phyloP scores from a whole-genome alignment of 202 grass and related monocot species.

The Cymbopogon flexuosus region DNA sequence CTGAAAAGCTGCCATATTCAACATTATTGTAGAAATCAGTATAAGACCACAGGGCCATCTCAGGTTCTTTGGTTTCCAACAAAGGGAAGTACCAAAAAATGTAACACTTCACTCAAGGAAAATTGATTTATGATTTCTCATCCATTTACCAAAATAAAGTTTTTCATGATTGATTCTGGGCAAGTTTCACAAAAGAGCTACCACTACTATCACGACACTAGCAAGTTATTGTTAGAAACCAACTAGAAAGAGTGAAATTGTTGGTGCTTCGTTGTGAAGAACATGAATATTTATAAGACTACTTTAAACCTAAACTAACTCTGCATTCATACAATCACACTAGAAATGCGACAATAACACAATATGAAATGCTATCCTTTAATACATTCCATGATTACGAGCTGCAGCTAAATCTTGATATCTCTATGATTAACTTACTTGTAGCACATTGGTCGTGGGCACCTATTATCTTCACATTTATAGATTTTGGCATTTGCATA shows the following conservation, averaged over 20 bases:
- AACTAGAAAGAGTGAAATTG: background rate
- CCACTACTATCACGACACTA: background rate
- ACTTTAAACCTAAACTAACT: background rate
- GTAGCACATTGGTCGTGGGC: constrained; percentile 84
- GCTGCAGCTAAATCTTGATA: background rate
- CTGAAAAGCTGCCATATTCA: background rate
- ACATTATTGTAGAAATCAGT: background rate
- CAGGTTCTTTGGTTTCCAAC: background rate
- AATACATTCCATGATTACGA: background rate
- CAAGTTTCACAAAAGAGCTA: background rate
- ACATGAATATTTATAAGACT: background rate
- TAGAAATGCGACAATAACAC: background rate
- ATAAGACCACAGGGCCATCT: background rate
- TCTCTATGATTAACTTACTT: constrained; percentile 52
- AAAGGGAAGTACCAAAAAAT: background rate
- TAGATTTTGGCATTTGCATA: constrained; percentile 99
- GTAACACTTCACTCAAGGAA: background rate
- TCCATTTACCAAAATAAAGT: background rate
- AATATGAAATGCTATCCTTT: background rate
- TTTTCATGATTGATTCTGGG: background rate
- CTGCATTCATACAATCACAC: background rate
- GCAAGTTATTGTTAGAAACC: background rate
- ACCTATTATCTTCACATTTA: constrained; percentile 89
- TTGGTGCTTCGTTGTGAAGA: background rate
- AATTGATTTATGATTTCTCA: background rate